Percentiles rank a stretch among this genome's conserved stretches.
Evolutionary conservation across 805 yeast species (phyloP).

Genomic region (Monosporozyma siamensis): DNA sequence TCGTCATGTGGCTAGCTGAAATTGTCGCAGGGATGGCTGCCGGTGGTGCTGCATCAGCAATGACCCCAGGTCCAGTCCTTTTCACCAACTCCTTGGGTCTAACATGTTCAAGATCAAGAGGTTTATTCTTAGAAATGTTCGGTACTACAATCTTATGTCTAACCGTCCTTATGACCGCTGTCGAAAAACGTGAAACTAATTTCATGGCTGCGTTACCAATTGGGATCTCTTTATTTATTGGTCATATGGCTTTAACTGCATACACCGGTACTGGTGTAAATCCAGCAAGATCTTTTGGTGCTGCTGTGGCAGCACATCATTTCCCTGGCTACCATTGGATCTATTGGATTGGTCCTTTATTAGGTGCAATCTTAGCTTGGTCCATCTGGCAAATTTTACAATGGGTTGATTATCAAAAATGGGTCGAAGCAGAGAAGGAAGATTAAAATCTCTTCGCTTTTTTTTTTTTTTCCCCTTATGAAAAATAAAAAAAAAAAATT

Average conservation of each 20-base stretch:
- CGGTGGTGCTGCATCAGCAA: constrained; percentile 77
- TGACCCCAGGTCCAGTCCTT: constrained; percentile 72
- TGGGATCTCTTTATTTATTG: constrained; percentile 74
- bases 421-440: constrained; percentile 12
- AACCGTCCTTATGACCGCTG: constrained; percentile 75
- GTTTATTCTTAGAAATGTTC: constrained; percentile 73
- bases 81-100: constrained; percentile 67
- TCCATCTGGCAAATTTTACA: constrained; percentile 60
- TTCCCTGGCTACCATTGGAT: constrained; percentile 88
- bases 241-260: constrained; percentile 71
- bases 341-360: constrained; percentile 82
- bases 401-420: constrained; percentile 55
- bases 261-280: constrained; percentile 88
- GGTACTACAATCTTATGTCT: constrained; percentile 65
- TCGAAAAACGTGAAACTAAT: constrained; percentile 69
- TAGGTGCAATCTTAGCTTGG: constrained; percentile 61
- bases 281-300: constrained; percentile 87
- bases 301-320: constrained; percentile 57
- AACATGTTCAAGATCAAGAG: constrained; percentile 63
- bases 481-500: too few relatives aligned
- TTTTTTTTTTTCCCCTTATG: too few relatives aligned
- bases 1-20: constrained; percentile 57
- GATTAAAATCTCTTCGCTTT: background rate
- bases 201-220: constrained; percentile 74
- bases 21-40: constrained; percentile 85